Evolutionary conservation across 179 eudicot genomes (phyloP).

Genomic region (Heliamphora pulchella): DNA sequence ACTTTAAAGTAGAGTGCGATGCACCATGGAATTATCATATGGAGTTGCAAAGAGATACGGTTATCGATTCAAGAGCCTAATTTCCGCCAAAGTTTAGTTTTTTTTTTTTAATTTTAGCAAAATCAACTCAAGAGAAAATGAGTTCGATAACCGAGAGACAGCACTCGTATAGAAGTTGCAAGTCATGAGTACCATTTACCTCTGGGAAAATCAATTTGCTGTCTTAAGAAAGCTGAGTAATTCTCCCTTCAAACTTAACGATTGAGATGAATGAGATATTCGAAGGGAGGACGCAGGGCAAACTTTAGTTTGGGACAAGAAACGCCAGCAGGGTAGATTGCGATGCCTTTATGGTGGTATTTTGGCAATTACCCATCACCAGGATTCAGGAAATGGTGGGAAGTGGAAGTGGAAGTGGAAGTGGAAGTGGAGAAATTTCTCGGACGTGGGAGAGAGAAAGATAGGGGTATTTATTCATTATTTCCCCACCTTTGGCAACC

Average conservation of each 20-base stretch:
- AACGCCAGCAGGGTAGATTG: background rate
- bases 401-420: background rate
- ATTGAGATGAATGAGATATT: background rate
- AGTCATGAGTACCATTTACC: background rate
- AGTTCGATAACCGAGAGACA: background rate
- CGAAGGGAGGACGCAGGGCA: background rate
- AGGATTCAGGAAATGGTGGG: background rate
- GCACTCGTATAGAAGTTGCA: background rate
- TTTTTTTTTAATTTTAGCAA: background rate
- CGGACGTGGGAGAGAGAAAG: background rate
- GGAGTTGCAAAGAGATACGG: background rate
- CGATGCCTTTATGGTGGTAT: constrained; percentile 6
- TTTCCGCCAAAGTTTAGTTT: background rate
- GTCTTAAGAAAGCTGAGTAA: background rate
- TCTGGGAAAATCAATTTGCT: background rate
- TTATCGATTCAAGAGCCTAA: background rate
- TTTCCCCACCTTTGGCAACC: too few species aligned
- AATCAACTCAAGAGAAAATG: constrained; percentile 6
- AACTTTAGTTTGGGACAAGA: background rate
- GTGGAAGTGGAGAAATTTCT: too few species aligned
- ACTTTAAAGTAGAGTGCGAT: background rate
- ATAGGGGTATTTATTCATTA: too few species aligned
- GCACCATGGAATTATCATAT: background rate
- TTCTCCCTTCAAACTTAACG: background rate
- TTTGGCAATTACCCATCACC: constrained; percentile 9